These are phyloP conservation scores for Sporothrix luriei DNA, from an alignment of 2,329 filamentous ascomycete genomes.

Conservation along the genomic window DNA sequence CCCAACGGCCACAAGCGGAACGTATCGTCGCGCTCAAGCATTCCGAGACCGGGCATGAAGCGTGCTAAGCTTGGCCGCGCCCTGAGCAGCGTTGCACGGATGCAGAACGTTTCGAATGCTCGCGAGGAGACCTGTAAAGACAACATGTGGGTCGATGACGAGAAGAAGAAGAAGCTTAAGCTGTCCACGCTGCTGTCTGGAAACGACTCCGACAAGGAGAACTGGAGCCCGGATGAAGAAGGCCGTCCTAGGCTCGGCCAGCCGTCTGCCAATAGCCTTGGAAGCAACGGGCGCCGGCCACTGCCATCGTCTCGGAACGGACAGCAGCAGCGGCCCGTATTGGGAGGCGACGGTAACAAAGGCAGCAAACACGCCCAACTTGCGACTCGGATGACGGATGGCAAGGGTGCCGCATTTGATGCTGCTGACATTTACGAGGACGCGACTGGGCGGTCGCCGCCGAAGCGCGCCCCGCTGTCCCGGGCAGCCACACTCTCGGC, in stretches of 20 bases:
- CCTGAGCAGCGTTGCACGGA: slow-evolving; percentile 62
- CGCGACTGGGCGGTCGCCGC: slow-evolving; percentile 38
- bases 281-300: slow-evolving; percentile 43
- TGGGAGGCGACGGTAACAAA: slow-evolving; percentile 42
- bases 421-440: slow-evolving; percentile 59
- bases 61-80: slow-evolving; percentile 64
- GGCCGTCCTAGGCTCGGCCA: slow-evolving; percentile 44
- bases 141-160: slow-evolving; percentile 40
- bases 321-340: slow-evolving; percentile 42
- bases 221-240: slow-evolving; percentile 67
- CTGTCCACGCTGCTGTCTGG: slow-evolving; percentile 50
- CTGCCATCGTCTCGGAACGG: slow-evolving; percentile 45
- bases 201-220: slow-evolving; percentile 92
- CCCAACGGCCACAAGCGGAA: slow-evolving; percentile 69
- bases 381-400: slow-evolving; percentile 38
- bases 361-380: slow-evolving; percentile 50
- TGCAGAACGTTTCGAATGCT: slow-evolving; percentile 55
- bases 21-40: slow-evolving; percentile 45
- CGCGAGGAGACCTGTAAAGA: slow-evolving; percentile 39
- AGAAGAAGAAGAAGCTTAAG: slow-evolving; percentile 49
- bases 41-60: slow-evolving; percentile 53
- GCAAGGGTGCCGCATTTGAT: slow-evolving; percentile 38
- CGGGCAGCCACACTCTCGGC: slow-evolving; percentile 32
- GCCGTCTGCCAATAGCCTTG: slow-evolving; percentile 36
- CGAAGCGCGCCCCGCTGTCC: slow-evolving; percentile 26